A percentile compares a stretch with the other conserved stretches of the same genome.
Evolutionary conservation across 805 yeast species (phyloP).

Genomic region (Candida vartiovaarae): DNA sequence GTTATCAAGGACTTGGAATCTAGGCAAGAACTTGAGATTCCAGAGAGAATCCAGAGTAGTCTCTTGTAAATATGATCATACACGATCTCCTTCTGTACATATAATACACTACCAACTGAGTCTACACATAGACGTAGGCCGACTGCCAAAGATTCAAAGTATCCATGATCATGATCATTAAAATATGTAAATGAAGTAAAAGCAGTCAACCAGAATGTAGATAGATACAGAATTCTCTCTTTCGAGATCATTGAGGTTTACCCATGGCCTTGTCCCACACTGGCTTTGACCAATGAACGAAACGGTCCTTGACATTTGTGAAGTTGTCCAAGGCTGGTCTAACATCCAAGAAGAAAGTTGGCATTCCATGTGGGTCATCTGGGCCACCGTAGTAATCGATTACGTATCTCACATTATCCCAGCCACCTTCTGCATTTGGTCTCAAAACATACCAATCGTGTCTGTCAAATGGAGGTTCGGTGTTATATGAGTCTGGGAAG

Average conservation of each 20-base stretch:
- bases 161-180: background rate
- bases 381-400: conserved; percentile 97
- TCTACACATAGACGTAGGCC: background rate
- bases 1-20: conserved; percentile 6
- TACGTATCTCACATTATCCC: conserved; percentile 80
- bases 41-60: conserved; percentile 9
- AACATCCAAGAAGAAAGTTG: conserved; percentile 87
- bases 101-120: background rate
- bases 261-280: conserved; percentile 61
- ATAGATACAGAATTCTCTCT: background rate
- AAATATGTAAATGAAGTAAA: background rate
- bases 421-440: conserved; percentile 36
- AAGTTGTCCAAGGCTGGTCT: conserved; percentile 86
- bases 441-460: conserved; percentile 98
- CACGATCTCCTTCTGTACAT: background rate
- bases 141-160: background rate
- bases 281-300: conserved; percentile 60
- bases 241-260: background rate
- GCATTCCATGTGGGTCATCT: conserved; percentile 83
- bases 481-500: conserved; percentile 66
- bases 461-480: conserved; percentile 91
- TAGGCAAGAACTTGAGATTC: conserved; percentile 9
- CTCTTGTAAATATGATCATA: conserved; percentile 5
- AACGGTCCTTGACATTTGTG: conserved; percentile 59
- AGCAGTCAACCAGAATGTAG: no score